Conservation (phyloP, 2,329 filamentous ascomycete genomes). For the Bipolaris oryzae region DNA sequence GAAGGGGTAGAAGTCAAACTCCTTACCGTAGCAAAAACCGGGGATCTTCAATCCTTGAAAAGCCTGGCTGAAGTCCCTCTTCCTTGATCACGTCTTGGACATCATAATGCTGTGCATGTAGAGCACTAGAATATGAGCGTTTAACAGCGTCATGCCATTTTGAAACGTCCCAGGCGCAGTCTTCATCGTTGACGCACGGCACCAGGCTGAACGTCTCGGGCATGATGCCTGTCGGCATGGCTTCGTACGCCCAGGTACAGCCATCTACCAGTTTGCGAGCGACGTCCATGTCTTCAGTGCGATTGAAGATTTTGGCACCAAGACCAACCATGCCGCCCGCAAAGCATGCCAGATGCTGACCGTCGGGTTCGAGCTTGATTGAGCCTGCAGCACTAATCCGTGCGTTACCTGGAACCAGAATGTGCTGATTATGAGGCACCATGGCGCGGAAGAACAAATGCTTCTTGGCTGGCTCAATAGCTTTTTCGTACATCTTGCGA, state of each 20-base stretch:
- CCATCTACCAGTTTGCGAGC: slow-evolving; percentile 60
- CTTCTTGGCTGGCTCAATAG: slow-evolving; percentile 70
- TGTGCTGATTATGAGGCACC: slow-evolving; percentile 67
- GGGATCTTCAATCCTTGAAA: slow-evolving; percentile 46
- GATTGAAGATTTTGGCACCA: slow-evolving; percentile 59
- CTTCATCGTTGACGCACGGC: slow-evolving; percentile 50
- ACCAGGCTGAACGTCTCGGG: slow-evolving; percentile 56
- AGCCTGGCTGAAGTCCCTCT: slow-evolving; percentile 50
- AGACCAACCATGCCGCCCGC: slow-evolving; percentile 62
- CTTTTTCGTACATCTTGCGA: slow-evolving; percentile 71
- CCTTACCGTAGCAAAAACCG: slow-evolving; percentile 51
- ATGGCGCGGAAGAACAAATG: slow-evolving; percentile 80
- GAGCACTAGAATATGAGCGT: slow-evolving; percentile 18
- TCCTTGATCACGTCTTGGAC: slow-evolving; percentile 43
- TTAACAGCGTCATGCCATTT: slow-evolving; percentile 51
- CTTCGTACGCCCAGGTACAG: slow-evolving; percentile 62
- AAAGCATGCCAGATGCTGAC: slow-evolving; percentile 61
- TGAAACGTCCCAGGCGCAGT: slow-evolving; percentile 53
- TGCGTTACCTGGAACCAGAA: slow-evolving; percentile 73
- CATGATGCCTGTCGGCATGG: slow-evolving; percentile 59
- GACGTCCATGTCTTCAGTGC: slow-evolving; percentile 56
- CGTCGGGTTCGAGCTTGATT: slow-evolving; percentile 50
- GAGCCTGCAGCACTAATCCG: slow-evolving; percentile 52
- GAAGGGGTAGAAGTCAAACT: not conserved
- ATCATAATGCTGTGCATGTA: slow-evolving; percentile 21